phyloP scores from a whole-genome alignment of 768 basidiomycete genomes.

The Mycena indigotica region DNA sequence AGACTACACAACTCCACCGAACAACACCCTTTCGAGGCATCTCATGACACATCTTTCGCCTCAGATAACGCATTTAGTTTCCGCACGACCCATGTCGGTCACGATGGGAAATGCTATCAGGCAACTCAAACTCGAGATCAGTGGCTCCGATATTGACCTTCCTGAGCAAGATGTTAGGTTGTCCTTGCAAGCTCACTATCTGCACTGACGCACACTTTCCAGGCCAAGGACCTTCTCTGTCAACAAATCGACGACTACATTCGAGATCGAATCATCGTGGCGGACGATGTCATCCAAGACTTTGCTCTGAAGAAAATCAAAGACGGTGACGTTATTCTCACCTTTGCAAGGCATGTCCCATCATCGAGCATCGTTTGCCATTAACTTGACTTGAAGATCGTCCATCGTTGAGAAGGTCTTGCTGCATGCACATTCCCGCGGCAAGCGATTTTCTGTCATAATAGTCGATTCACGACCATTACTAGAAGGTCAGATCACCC shows the following conservation, averaged over 20 bases:
- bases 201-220: constrained; percentile 8
- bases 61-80: constrained; percentile 88
- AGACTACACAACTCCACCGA: constrained; percentile 84
- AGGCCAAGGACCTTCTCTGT: constrained; percentile 89
- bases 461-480: constrained; percentile 95
- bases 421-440: constrained; percentile 70
- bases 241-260: constrained; percentile 91
- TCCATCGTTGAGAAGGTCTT: constrained; percentile 93
- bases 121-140: constrained; percentile 94
- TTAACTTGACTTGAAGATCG: constrained; percentile 55
- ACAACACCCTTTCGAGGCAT: constrained; percentile 87
- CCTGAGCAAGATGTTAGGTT: constrained; percentile 85
- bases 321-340: constrained; percentile 88
- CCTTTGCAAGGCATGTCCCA: constrained; percentile 76
- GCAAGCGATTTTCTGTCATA: constrained; percentile 84
- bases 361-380: no score
- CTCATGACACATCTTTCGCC: constrained; percentile 90
- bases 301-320: constrained; percentile 92
- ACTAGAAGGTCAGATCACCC: constrained; percentile 74
- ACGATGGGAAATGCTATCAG: constrained; percentile 95
- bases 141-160: constrained; percentile 87
- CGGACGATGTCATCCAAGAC: constrained; percentile 91
- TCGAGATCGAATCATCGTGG: constrained; percentile 88
- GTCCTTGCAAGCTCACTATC: background rate
- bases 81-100: constrained; percentile 86